Conservation (phyloP, 2,329 filamentous ascomycete genomes). For the Aspergillus sergii region DNA sequence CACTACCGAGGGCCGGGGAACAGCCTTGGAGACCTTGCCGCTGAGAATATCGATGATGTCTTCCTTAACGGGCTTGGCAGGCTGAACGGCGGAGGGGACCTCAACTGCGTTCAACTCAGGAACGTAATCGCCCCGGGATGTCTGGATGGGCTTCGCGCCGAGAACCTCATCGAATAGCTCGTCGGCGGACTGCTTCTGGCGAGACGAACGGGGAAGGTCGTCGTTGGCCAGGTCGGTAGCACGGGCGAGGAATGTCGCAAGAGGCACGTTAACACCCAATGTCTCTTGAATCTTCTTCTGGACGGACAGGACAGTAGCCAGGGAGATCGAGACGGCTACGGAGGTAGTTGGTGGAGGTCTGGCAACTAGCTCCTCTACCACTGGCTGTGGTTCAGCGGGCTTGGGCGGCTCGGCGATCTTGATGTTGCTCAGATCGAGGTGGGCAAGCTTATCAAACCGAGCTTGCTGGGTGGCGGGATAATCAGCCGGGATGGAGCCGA, state of each 20-base stretch:
- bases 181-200: constrained; percentile 68
- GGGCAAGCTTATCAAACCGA: constrained; percentile 72
- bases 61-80: constrained; percentile 51
- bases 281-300: constrained; percentile 78
- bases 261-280: constrained; percentile 77
- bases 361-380: constrained; percentile 29
- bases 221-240: constrained; percentile 88
- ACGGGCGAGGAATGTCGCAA: constrained; percentile 83
- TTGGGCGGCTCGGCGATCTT: constrained; percentile 65
- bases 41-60: constrained; percentile 86
- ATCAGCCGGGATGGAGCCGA: constrained; percentile 74
- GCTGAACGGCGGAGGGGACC: constrained; percentile 29
- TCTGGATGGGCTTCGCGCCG: constrained; percentile 54
- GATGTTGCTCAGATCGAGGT: constrained; percentile 94
- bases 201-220: constrained; percentile 70
- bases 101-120: constrained; percentile 68
- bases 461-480: constrained; percentile 72
- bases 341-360: constrained; percentile 34
- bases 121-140: constrained; percentile 64
- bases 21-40: constrained; percentile 45
- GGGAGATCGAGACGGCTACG: constrained; percentile 74
- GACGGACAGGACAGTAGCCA: constrained; percentile 75
- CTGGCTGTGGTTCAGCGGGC: constrained; percentile 35
- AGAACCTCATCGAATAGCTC: constrained; percentile 90
- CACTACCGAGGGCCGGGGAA: constrained; percentile 27